Evolutionary conservation across 2,329 filamentous ascomycete species (phyloP).

Genomic region (Sclerotinia minor): DNA sequence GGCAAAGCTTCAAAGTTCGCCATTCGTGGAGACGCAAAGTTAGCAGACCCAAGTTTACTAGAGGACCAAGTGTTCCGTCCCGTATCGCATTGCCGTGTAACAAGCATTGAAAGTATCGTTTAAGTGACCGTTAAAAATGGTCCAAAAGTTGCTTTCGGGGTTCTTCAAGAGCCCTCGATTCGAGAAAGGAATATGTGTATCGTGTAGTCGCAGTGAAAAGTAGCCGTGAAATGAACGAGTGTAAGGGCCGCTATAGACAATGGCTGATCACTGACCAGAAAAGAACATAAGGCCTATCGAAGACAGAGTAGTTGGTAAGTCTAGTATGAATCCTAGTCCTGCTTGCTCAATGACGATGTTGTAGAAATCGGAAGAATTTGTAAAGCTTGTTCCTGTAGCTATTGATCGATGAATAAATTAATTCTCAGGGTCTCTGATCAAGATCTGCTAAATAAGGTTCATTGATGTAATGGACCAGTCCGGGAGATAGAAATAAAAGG

Average conservation of each 20-base stretch:
- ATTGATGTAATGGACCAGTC: slow-evolving; percentile 32
- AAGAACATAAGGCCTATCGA: slow-evolving; percentile 37
- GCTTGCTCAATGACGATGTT: slow-evolving; percentile 28
- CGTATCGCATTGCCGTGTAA: slow-evolving; percentile 43
- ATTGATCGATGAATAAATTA: slow-evolving; percentile 30
- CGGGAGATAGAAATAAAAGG: slow-evolving; percentile 33
- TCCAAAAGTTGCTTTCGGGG: slow-evolving; percentile 2
- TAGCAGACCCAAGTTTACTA: slow-evolving; percentile 42
- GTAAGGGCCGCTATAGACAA: slow-evolving; percentile 36
- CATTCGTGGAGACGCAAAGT: slow-evolving; percentile 43
- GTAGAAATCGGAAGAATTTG: slow-evolving; percentile 25
- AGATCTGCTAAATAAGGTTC: slow-evolving; percentile 38
- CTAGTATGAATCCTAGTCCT: slow-evolving; percentile 25
- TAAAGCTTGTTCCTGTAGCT: slow-evolving; percentile 33
- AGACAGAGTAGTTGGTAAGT: slow-evolving; percentile 28
- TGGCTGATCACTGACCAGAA: slow-evolving; percentile 38
- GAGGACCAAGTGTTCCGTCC: slow-evolving; percentile 44
- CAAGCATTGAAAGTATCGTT: slow-evolving; percentile 43
- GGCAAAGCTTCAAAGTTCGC: slow-evolving; percentile 43
- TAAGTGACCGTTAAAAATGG: slow-evolving; percentile 26
- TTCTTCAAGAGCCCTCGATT: slow-evolving; percentile 21
- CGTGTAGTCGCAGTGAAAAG: slow-evolving; percentile 18
- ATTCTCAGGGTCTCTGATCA: slow-evolving; percentile 28
- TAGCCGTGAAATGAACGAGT: slow-evolving; percentile 40
- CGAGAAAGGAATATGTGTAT: slow-evolving; percentile 15